Base-by-base conservation (phyloP, 768 basidiomycete genomes). In the Leccinum uliginosum region DNA sequence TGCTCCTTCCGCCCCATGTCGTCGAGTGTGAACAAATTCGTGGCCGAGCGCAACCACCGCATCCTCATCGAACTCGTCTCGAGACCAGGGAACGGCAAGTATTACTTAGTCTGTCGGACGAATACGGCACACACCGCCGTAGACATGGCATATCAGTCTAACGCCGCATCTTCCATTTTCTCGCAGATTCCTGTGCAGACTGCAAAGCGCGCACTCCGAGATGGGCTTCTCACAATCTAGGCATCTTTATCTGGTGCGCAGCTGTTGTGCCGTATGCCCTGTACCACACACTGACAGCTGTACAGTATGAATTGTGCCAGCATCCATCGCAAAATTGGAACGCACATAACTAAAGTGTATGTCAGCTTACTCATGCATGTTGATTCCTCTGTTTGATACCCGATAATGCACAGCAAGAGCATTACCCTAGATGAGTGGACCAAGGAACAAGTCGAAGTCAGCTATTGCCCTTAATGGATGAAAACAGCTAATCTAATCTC, bases 281-380 rank as follows among this genome's bases (percentile, higher is more conserved):
- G 49, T 17, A 14, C 47, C 49, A 50, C 44, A 55, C 32, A 57
- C 59, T 57, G 29, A 59, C 50, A 45, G 30, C 35, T 51, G 51
- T 60, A 34, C 58, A 94, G 93, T 65, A 79, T 93, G 44, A 83
- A 82, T 62, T 98, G 95, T 68, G 95, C 95, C 15, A 88, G 89
- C 57, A 84, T 96, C 51, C 95, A 98, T 75, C 82, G 95, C 53
- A 96, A 95, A 77, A 86, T 98, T 57, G 95, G 95, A 2, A 95
- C 92, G 5, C 95, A 98, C 70, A 79, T 93, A 62, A 84, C 89
- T 0, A 94, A 97, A 83, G 91, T 98, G 92, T 94, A 78, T 68
- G 83, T 78, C 29, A 50, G 8, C 34, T 56, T 27, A n/a, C 57
- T 49, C 49, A 34, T 17, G 17, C 46, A 26, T n/a, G 34, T 26